Conservation (phyloP, 441 rosid species). For the Croton setiger region DNA sequence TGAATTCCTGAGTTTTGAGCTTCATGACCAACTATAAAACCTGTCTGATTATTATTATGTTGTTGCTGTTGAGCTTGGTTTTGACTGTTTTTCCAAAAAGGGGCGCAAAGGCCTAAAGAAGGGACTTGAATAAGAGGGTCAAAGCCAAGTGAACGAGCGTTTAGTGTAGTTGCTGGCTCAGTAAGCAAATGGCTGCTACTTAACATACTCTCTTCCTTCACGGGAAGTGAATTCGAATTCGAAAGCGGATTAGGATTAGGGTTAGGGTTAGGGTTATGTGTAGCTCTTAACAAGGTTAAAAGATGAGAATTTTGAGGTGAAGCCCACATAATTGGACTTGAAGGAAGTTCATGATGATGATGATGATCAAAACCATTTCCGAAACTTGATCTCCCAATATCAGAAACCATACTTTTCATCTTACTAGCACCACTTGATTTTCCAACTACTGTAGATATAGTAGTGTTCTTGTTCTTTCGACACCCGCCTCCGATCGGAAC, state of each 20-base stretch:
- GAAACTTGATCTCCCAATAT: slow-evolving; percentile 40
- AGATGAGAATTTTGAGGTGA: slow-evolving; percentile 52
- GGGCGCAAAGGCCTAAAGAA: slow-evolving; percentile 41
- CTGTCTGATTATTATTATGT: too few relatives aligned
- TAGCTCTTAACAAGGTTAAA: slow-evolving; percentile 43
- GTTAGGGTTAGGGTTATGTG: slow-evolving; percentile 40
- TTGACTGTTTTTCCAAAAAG: slow-evolving; percentile 45
- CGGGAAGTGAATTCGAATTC: slow-evolving; percentile 19
- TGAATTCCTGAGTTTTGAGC: slow-evolving; percentile 55
- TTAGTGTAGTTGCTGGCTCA: slow-evolving; percentile 31
- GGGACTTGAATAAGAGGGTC: slow-evolving; percentile 39
- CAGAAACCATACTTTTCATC: slow-evolving; percentile 43
- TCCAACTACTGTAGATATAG: slow-evolving; percentile 33
- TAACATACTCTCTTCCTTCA: slow-evolving; percentile 46
- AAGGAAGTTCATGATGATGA: slow-evolving; percentile 36
- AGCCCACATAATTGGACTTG: slow-evolving; percentile 49
- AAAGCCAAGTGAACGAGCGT: slow-evolving; percentile 31
- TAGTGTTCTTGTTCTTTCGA: slow-evolving; percentile 52
- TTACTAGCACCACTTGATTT: slow-evolving; percentile 36
- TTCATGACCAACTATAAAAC: slow-evolving; percentile 31
- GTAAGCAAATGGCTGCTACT: slow-evolving; percentile 36
- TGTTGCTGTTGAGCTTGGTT: slow-evolving; percentile 30
- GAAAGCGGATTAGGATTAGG: slow-evolving; percentile 26
- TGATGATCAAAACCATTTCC: slow-evolving; percentile 41
- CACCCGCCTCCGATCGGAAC: slow-evolving; percentile 87